phyloP scores from a whole-genome alignment of 2,329 filamentous ascomycete genomes.

The Chrysosporium keratinophilum region DNA sequence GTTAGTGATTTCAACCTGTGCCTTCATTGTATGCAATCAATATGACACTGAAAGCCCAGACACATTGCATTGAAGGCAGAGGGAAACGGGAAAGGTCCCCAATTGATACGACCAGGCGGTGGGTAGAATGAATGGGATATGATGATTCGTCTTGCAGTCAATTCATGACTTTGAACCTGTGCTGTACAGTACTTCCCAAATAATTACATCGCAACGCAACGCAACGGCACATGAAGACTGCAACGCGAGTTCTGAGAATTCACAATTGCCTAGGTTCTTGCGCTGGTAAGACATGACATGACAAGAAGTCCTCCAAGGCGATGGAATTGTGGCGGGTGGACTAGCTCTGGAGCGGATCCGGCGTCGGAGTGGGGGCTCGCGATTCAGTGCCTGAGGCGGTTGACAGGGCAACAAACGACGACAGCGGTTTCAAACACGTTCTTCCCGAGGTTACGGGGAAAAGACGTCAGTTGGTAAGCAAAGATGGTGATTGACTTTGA shows the following conservation, averaged over 20 bases:
- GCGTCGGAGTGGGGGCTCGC: background rate
- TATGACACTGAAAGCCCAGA: too few relatives aligned
- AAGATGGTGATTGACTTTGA: background rate
- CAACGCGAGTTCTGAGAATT: too few relatives aligned
- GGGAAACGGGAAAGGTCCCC: too few relatives aligned
- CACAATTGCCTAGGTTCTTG: background rate
- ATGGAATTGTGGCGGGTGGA: background rate
- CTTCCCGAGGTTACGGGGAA: conserved; percentile 1
- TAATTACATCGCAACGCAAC: too few relatives aligned
- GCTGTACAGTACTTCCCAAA: too few relatives aligned
- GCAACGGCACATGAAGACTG: too few relatives aligned
- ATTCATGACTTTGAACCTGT: background rate
- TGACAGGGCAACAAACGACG: conserved; percentile 1
- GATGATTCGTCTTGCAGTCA: too few relatives aligned
- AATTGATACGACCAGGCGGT: too few relatives aligned
- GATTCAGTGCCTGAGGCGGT: background rate
- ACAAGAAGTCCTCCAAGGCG: background rate
- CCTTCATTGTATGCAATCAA: too few relatives aligned
- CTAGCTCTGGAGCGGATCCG: background rate
- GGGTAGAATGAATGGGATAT: too few relatives aligned
- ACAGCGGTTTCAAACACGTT: background rate
- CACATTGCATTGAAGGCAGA: too few relatives aligned
- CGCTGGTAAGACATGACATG: background rate
- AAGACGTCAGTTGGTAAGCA: background rate
- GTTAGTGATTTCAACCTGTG: too few relatives aligned